These are phyloP conservation scores for Bombardia bombarda DNA, from an alignment of 495 filamentous ascomycete genomes.

Conservation along the genomic window DNA sequence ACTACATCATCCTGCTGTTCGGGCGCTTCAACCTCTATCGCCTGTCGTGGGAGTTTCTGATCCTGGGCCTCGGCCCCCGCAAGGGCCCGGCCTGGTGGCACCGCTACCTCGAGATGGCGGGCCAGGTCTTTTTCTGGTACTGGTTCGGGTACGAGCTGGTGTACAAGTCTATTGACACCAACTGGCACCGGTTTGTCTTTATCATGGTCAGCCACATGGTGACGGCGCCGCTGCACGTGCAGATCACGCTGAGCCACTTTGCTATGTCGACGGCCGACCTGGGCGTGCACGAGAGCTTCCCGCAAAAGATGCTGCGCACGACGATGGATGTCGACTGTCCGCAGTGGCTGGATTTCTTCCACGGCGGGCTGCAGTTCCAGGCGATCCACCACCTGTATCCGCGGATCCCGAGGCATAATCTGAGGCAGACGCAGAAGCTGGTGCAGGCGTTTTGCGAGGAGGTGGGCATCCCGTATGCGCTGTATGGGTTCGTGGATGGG, in stretches of 20 bases:
- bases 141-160: conserved; percentile 88
- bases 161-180: conserved; percentile 66
- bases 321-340: conserved; percentile 99
- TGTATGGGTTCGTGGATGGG: conserved; percentile 90
- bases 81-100: conserved; percentile 87
- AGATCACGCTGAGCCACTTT: conserved; percentile 95
- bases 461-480: conserved; percentile 84
- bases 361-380: conserved; percentile 95
- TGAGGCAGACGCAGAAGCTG: conserved; percentile 71
- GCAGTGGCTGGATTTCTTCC: conserved; percentile 91
- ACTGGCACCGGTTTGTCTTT: conserved; percentile 62
- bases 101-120: conserved; percentile 73
- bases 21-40: conserved; percentile 90
- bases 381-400: conserved; percentile 93
- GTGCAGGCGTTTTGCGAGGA: conserved; percentile 87
- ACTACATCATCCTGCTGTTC: conserved; percentile 78
- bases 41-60: conserved; percentile 74
- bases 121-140: conserved; percentile 83
- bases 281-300: conserved; percentile 80
- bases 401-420: conserved; percentile 90
- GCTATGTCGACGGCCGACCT: conserved; percentile 93
- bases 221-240: conserved; percentile 81
- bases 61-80: conserved; percentile 65
- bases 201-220: conserved; percentile 82
- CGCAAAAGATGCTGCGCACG: conserved; percentile 93